Percentiles rank a stretch among this genome's conserved stretches.
These are phyloP conservation scores for Phlebiopsis flavidoalba DNA, from an alignment of 768 basidiomycete genomes.

Conservation along the genomic window DNA sequence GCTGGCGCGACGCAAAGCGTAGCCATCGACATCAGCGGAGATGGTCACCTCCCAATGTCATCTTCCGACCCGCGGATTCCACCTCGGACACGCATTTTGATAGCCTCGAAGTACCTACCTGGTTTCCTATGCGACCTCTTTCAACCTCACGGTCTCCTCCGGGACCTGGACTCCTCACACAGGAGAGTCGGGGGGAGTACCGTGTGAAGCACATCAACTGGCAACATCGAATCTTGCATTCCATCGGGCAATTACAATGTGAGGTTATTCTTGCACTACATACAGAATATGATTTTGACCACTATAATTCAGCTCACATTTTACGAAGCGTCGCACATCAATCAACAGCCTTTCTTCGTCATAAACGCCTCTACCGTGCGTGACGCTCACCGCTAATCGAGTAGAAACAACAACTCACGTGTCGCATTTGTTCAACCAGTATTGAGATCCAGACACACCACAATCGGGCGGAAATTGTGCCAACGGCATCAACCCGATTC, in stretches of 20 bases:
- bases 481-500: constrained; percentile 20
- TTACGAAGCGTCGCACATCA: constrained; percentile 40
- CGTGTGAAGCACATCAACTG: constrained; percentile 34
- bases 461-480: constrained; percentile 11
- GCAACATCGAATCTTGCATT: constrained; percentile 39
- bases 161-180: constrained; percentile 33
- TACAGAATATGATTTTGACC: not conserved
- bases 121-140: constrained; percentile 32
- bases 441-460: constrained; percentile 18
- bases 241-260: constrained; percentile 41
- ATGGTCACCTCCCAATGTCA: constrained; percentile 35
- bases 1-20: constrained; percentile 28
- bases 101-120: constrained; percentile 41
- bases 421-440: constrained; percentile 6
- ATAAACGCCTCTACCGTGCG: constrained; percentile 38
- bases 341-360: constrained; percentile 31
- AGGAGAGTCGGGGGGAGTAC: constrained; percentile 35
- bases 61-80: constrained; percentile 32
- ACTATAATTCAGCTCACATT: constrained; percentile 35
- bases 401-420: constrained; percentile 2
- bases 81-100: constrained; percentile 32
- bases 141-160: constrained; percentile 41
- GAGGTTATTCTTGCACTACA: constrained; percentile 1
- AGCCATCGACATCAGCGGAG: constrained; percentile 33
- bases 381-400: not conserved